phyloP scores from a whole-genome alignment of 2,329 filamentous ascomycete species.

The Sporothrix variecibatus region DNA sequence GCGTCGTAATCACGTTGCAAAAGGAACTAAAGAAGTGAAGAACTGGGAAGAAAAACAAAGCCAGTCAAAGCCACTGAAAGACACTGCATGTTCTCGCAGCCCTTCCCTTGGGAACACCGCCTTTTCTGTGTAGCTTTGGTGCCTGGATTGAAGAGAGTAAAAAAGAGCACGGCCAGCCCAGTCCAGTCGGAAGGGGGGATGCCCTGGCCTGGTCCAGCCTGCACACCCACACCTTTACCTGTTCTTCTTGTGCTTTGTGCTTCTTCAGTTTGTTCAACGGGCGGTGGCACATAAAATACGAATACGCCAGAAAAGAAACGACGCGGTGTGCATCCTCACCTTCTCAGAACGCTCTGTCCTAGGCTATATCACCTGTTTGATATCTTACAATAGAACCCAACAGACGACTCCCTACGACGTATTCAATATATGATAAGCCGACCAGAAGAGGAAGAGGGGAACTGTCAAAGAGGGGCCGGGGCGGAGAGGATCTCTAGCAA shows the following conservation, averaged over 20 bases:
- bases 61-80: conserved; percentile 4
- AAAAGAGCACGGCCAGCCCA: background rate
- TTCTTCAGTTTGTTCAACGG: background rate
- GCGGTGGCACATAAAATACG: background rate
- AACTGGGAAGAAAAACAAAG: background rate
- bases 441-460: background rate
- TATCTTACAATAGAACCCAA: background rate
- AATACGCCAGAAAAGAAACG: background rate
- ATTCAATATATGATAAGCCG: background rate
- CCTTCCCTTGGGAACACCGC: background rate
- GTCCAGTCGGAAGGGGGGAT: background rate
- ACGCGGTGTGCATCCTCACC: background rate
- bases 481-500: background rate
- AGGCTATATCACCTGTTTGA: background rate
- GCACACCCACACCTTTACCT: background rate
- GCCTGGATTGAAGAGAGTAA: background rate
- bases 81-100: background rate
- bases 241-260: background rate
- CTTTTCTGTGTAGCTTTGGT: conserved; percentile 19
- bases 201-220: background rate
- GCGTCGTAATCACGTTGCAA: background rate
- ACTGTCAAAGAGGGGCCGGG: background rate
- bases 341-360: background rate
- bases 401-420: too few species aligned
- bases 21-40: too few species aligned